Evolutionary conservation across 2,329 filamentous ascomycete genomes (phyloP).

Genomic region (Magnaporthiopsis poae): DNA sequence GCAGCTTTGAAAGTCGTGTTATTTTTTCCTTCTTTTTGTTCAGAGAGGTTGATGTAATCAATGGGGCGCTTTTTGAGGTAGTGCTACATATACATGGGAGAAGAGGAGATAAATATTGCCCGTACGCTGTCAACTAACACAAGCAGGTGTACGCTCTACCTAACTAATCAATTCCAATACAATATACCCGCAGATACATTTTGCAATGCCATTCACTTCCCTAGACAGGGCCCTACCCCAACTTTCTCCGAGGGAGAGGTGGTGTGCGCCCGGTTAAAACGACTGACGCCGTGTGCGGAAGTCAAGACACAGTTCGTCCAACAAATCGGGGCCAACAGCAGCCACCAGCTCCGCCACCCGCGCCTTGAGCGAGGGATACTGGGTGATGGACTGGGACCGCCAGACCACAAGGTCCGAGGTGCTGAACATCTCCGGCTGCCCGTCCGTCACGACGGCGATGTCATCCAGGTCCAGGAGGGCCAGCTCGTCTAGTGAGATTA

Average conservation of each 20-base stretch:
- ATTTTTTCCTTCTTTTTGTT: not conserved
- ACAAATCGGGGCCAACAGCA: conserved; percentile 51
- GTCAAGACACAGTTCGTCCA: conserved; percentile 48
- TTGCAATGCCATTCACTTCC: no score
- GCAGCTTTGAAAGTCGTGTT: not conserved
- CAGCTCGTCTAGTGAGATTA: conserved; percentile 47
- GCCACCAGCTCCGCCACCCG: conserved; percentile 59
- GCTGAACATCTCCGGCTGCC: conserved; percentile 26
- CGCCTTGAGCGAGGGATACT: conserved; percentile 46
- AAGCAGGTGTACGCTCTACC: no score
- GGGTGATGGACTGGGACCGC: conserved; percentile 40
- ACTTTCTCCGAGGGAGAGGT: not conserved
- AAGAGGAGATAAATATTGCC: no score
- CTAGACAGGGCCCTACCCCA: no score
- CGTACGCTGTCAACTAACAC: no score
- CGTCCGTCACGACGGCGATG: conserved; percentile 43
- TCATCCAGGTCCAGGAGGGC: conserved; percentile 46
- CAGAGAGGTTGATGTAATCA: not conserved
- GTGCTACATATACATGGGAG: not conserved
- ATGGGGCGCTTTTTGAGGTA: not conserved
- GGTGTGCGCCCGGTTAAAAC: not conserved
- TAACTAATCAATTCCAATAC: no score
- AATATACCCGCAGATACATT: no score
- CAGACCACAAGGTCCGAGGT: conserved; percentile 49
- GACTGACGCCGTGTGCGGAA: conserved; percentile 25